phyloP scores from a whole-genome alignment of 2,329 filamentous ascomycete genomes.

The Colletotrichum tanaceti region DNA sequence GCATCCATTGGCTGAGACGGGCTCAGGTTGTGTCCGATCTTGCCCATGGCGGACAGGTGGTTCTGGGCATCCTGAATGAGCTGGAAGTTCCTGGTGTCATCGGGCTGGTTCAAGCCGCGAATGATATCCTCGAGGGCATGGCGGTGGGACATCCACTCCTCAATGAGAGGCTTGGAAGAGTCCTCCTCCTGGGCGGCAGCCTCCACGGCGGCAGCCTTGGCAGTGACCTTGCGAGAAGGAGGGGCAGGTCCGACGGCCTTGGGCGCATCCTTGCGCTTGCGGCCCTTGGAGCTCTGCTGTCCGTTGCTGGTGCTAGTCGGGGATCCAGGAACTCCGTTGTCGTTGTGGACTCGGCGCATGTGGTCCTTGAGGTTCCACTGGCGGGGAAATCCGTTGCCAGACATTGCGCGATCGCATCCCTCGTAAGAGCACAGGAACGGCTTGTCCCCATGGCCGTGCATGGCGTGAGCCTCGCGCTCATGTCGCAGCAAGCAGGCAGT shows the following conservation, averaged over 20 bases:
- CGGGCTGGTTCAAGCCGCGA: slow-evolving; percentile 60
- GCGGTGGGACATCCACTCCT: slow-evolving; percentile 72
- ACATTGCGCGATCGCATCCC: slow-evolving; percentile 84
- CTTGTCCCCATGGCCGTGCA: slow-evolving; percentile 94
- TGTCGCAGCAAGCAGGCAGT: slow-evolving; percentile 95
- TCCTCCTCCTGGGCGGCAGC: slow-evolving; percentile 51
- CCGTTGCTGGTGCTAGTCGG: slow-evolving; percentile 47
- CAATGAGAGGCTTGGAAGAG: slow-evolving; percentile 56
- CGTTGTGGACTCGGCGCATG: slow-evolving; percentile 93
- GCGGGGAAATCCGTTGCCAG: slow-evolving; percentile 90
- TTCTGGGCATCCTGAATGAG: slow-evolving; percentile 64
- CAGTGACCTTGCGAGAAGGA: slow-evolving; percentile 62
- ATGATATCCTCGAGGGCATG: slow-evolving; percentile 71
- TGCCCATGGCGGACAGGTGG: slow-evolving; percentile 63
- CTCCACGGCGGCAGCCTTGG: slow-evolving; percentile 54
- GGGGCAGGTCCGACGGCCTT: slow-evolving; percentile 50
- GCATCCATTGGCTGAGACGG: slow-evolving; percentile 22
- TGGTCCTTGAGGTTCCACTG: slow-evolving; percentile 97
- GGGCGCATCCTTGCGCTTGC: slow-evolving; percentile 68
- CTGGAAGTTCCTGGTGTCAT: slow-evolving; percentile 64
- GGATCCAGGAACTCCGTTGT: slow-evolving; percentile 61
- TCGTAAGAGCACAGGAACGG: slow-evolving; percentile 90
- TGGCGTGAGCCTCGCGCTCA: slow-evolving; percentile 93
- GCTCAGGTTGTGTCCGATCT: slow-evolving; percentile 57
- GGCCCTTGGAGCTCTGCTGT: slow-evolving; percentile 59